phyloP scores from a whole-genome alignment of 108 stramenopile species.

The Mediolabrus comicus region DNA sequence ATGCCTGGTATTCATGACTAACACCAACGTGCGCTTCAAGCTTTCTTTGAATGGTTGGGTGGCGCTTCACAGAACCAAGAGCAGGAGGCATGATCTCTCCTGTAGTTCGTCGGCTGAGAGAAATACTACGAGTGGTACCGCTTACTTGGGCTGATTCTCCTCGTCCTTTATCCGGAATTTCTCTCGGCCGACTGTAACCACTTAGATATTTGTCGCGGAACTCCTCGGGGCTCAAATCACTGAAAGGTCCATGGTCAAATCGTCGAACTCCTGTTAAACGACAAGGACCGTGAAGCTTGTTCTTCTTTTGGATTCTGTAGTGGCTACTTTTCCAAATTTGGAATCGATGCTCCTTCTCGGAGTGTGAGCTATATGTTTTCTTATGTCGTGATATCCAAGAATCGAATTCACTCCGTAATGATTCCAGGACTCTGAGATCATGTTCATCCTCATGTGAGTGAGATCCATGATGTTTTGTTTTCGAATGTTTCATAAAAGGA shows the following conservation, averaged over 20 bases:
- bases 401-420: conserved; percentile 69
- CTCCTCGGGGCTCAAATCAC: conserved; percentile 75
- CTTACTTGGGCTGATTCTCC: not conserved
- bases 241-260: conserved; percentile 80
- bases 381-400: conserved; percentile 62
- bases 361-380: conserved; percentile 57
- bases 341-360: conserved; percentile 78
- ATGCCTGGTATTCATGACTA: conserved; percentile 16
- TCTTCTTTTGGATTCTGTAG: conserved; percentile 63
- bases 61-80: conserved; percentile 19
- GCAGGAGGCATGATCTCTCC: conserved; percentile 7
- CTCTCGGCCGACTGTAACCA: conserved; percentile 65
- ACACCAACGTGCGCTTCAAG: conserved; percentile 18
- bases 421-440: not conserved
- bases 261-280: conserved; percentile 73
- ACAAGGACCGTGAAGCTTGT: conserved; percentile 74
- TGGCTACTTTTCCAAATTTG: conserved; percentile 81
- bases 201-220: conserved; percentile 73
- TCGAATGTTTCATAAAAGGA: not conserved
- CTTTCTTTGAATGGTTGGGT: conserved; percentile 40
- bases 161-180: conserved; percentile 31
- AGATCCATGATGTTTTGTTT: not conserved
- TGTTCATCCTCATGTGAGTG: too few species aligned
- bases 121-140: not conserved
- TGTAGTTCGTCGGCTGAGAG: not conserved